Conservation (phyloP, 2,329 filamentous ascomycete species). For the Leptographium wingfieldii region DNA sequence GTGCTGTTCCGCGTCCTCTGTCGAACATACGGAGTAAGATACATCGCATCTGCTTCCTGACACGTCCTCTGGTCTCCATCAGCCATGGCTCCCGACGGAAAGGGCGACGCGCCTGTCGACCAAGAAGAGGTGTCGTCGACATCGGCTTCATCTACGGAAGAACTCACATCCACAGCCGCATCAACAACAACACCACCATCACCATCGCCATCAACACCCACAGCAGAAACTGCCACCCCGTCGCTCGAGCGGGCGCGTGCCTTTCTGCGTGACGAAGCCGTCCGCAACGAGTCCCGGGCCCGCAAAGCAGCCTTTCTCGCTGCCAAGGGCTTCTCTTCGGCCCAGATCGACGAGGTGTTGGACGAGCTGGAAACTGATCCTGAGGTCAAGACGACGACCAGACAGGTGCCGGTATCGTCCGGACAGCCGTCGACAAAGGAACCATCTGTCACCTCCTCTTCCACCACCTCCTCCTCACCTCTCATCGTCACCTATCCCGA, state of each 20-base stretch:
- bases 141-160: not conserved
- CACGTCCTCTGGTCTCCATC: no score
- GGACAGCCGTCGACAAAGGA: not conserved
- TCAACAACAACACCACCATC: no score
- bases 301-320: conserved; percentile 67
- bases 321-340: conserved; percentile 57
- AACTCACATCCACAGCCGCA: no score
- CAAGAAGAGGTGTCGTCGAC: not conserved
- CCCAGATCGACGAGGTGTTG: conserved; percentile 58
- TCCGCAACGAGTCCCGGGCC: conserved; percentile 54
- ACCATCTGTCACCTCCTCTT: not conserved
- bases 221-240: not conserved
- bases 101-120: not conserved
- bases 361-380: conserved; percentile 14
- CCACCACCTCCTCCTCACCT: conserved; percentile 17
- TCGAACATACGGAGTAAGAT: no score
- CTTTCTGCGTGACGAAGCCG: conserved; percentile 64
- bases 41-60: no score
- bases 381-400: no score
- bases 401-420: no score
- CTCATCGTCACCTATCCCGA: conserved; percentile 61
- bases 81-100: not conserved
- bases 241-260: conserved; percentile 53
- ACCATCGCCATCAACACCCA: not conserved
- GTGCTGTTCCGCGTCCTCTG: no score